phyloP scores from a whole-genome alignment of 2,329 filamentous ascomycete species.

The Amauroascus verrucosus region DNA sequence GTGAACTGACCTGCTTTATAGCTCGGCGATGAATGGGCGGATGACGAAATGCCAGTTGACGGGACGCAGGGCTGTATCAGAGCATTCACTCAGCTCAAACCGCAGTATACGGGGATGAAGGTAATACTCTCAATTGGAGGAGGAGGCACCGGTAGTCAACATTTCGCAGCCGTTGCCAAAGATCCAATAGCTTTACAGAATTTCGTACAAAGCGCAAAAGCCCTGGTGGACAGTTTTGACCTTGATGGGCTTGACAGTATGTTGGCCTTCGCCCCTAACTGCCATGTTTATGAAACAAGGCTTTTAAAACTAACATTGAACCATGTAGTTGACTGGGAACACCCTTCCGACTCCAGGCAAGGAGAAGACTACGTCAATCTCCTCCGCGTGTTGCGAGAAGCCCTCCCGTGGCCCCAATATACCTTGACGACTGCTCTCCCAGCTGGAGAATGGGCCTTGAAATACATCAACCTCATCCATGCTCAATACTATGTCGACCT shows the following conservation, averaged over 20 bases:
- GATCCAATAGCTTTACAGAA: slow-evolving; percentile 52
- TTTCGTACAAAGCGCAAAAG: slow-evolving; percentile 58
- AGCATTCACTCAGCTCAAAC: slow-evolving; percentile 63
- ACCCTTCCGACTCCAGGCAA: slow-evolving; percentile 56
- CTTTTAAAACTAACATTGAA: neutral
- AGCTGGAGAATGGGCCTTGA: slow-evolving; percentile 54
- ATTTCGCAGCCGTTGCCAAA: slow-evolving; percentile 58
- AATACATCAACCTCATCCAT: slow-evolving; percentile 55
- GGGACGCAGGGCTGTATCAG: slow-evolving; percentile 61
- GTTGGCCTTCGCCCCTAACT: slow-evolving; percentile 18
- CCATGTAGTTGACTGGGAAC: slow-evolving; percentile 67
- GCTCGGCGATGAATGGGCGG: slow-evolving; percentile 72
- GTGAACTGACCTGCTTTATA: slow-evolving; percentile 28
- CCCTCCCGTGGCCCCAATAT: slow-evolving; percentile 59
- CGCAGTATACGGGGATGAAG: slow-evolving; percentile 58
- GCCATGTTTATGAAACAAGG: neutral
- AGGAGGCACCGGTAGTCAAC: slow-evolving; percentile 50
- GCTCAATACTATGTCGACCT: slow-evolving; percentile 59
- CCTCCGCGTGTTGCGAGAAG: slow-evolving; percentile 54
- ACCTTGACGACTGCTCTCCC: slow-evolving; percentile 63
- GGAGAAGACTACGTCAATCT: slow-evolving; percentile 61
- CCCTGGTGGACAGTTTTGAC: slow-evolving; percentile 58
- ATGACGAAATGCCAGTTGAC: slow-evolving; percentile 61
- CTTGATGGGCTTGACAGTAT: slow-evolving; percentile 68
- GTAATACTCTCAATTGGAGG: slow-evolving; percentile 72